Evolutionary conservation across 2,329 filamentous ascomycete species (phyloP), one percentile per base, ranked within the genome.

Genomic region (Claviceps sp.): DNA sequence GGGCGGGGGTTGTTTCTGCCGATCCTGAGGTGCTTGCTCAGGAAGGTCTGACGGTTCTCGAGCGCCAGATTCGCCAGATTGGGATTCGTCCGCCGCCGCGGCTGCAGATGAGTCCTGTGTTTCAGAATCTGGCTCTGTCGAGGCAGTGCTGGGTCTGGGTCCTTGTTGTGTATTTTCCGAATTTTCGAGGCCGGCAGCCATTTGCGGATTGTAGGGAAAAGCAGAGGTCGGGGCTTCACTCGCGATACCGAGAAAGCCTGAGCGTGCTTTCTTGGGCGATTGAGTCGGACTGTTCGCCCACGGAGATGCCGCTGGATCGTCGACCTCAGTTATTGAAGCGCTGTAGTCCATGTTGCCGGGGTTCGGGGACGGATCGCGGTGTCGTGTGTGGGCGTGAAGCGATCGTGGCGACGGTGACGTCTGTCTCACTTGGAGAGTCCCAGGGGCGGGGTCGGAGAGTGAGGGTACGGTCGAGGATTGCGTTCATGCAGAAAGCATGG

Each of bases 331-430:
- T 59, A 79, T 76, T 14, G 76, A 73, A 56, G 76, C 65, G 64
- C 73, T 75, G 65, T 81, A 81, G 66, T 81, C 78, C 78, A 81
- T 81, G 57, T 62, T 61, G 20, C n/a, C 49, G 34, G 36, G 36
- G 4, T 3, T 14, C 20, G 11, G 6, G 2, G 30, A 20, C 6
- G 22, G 42, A 26, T 18, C 34, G 22, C 18, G 42, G 34, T 6
- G 34, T 46, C 42, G 41, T 34, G 47, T 24, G 18, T 20, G 16
- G 36, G 8, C 11, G 5, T 4, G 7, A 20, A 26, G 14, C 16
- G 41, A 18, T 37, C 18, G 40, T 44, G 8, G 48, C 37, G 24
- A 26, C 36, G 43, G 47, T 43, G 47, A 47, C 42, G 44, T 34
- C 30, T 26, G 52, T 49, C 44, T 34, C 48, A 37, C 41, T n/a